Percentiles rank a stretch among this genome's conserved stretches.
These are phyloP conservation scores for grape (Vitis vinifera) DNA, from an alignment of 164 flowering plant genomes.

Conservation along the genomic window DNA sequence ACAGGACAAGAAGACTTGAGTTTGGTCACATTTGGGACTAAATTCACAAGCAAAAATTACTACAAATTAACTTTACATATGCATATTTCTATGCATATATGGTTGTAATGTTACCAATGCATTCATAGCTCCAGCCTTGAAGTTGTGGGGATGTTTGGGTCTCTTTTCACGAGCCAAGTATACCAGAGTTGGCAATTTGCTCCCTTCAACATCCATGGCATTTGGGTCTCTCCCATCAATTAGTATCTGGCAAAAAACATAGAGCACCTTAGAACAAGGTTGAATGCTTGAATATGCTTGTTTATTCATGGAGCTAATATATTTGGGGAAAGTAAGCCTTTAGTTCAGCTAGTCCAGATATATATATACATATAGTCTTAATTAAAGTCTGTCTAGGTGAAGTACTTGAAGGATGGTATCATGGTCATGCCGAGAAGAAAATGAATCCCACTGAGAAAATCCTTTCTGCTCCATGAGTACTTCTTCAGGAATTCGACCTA, in stretches of 20 bases:
- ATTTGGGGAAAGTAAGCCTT: no score
- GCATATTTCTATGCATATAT: no score
- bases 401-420: slow-evolving; percentile 69
- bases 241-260: slow-evolving; percentile 29
- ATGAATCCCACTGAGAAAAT: slow-evolving; percentile 57
- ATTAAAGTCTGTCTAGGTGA: background rate
- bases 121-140: slow-evolving; percentile 63
- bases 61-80: no score
- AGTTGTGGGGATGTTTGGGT: slow-evolving; percentile 42
- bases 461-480: slow-evolving; percentile 33
- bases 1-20: no score
- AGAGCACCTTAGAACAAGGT: no score
- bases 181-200: slow-evolving; percentile 44
- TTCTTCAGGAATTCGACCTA: slow-evolving; percentile 48
- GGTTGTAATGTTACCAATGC: slow-evolving; percentile 38
- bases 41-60: no score
- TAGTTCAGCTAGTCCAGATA: no score
- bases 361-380: no score
- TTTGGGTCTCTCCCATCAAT: slow-evolving; percentile 41
- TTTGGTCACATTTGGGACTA: no score
- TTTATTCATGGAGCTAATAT: no score
- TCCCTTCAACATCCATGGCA: slow-evolving; percentile 34
- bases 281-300: no score
- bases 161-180: slow-evolving; percentile 59
- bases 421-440: slow-evolving; percentile 45